These are phyloP conservation scores for Hymenoscyphus albidus DNA, from an alignment of 2,329 filamentous ascomycete species.

Conservation along the genomic window DNA sequence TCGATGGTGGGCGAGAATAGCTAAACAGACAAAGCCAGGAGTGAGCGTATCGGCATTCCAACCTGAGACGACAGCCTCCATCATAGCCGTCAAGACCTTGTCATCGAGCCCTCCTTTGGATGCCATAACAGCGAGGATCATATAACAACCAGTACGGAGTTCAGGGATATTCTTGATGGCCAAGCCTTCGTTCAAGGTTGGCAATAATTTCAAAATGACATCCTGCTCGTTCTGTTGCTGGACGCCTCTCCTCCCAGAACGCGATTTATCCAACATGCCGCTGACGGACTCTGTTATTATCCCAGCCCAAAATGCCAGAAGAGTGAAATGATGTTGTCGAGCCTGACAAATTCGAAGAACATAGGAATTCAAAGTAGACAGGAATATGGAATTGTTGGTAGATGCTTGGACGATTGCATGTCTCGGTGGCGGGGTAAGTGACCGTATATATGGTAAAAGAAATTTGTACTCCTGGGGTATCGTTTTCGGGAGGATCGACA, in stretches of 20 bases:
- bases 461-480: slow-evolving; percentile 77
- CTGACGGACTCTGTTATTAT: slow-evolving; percentile 82
- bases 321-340: slow-evolving; percentile 68
- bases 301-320: slow-evolving; percentile 88
- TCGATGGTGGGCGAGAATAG: slow-evolving; percentile 77
- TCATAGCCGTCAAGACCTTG: slow-evolving; percentile 74
- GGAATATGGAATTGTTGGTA: slow-evolving; percentile 71
- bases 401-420: slow-evolving; percentile 81
- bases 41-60: slow-evolving; percentile 71
- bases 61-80: slow-evolving; percentile 79
- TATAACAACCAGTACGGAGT: slow-evolving; percentile 82
- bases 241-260: slow-evolving; percentile 70
- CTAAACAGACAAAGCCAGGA: slow-evolving; percentile 73
- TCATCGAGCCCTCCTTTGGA: slow-evolving; percentile 79
- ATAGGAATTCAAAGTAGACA: slow-evolving; percentile 73
- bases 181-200: slow-evolving; percentile 71
- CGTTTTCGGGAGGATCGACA: slow-evolving; percentile 78
- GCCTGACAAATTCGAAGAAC: slow-evolving; percentile 69
- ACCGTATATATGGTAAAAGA: slow-evolving; percentile 78
- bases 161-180: slow-evolving; percentile 72
- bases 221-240: slow-evolving; percentile 79
- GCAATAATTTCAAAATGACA: slow-evolving; percentile 64
- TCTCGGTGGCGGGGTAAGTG: slow-evolving; percentile 71
- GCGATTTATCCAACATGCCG: slow-evolving; percentile 72
- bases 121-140: slow-evolving; percentile 82